Evolutionary conservation across 2,329 filamentous ascomycete genomes (phyloP).

Genomic region (Aspergillus calidoustus): DNA sequence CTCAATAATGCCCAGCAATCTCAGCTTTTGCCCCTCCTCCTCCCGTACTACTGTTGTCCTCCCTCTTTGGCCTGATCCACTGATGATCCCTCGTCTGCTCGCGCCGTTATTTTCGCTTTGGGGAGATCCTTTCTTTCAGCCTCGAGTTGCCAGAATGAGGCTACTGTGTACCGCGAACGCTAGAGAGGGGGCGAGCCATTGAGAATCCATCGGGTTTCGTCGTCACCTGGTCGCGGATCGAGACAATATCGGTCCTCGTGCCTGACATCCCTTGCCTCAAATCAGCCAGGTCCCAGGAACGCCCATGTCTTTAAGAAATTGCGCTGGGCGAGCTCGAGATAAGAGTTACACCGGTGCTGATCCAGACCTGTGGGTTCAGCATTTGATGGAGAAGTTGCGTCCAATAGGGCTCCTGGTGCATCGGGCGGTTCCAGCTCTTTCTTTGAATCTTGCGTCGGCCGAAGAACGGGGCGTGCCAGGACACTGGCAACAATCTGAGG

Average conservation of each 20-base stretch:
- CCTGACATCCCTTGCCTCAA: conserved; percentile 15
- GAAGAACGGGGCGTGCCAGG: not conserved
- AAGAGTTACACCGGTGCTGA: conserved; percentile 9
- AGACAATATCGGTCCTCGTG: not conserved
- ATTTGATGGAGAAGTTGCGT: not conserved
- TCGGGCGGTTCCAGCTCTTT: not conserved
- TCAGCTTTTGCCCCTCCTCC: not conserved
- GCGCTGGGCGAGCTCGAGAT: not conserved
- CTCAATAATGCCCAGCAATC: not conserved
- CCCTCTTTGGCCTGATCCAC: conserved; percentile 9
- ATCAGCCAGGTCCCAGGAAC: not conserved
- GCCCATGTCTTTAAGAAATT: conserved; percentile 7
- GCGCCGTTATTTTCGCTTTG: not conserved
- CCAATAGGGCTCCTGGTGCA: not conserved
- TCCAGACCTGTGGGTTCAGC: not conserved
- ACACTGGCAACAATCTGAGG: not conserved
- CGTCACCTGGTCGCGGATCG: not conserved
- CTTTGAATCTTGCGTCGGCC: conserved; percentile 1
- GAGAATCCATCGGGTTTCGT: not conserved
- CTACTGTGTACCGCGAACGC: not conserved
- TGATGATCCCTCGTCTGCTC: conserved; percentile 11
- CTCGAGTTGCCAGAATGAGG: not conserved
- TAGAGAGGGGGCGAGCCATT: not conserved
- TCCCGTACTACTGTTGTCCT: not conserved
- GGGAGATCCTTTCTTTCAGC: not conserved